Conservation (phyloP, 2,329 filamentous ascomycete species). For the Microdochium paspali region DNA sequence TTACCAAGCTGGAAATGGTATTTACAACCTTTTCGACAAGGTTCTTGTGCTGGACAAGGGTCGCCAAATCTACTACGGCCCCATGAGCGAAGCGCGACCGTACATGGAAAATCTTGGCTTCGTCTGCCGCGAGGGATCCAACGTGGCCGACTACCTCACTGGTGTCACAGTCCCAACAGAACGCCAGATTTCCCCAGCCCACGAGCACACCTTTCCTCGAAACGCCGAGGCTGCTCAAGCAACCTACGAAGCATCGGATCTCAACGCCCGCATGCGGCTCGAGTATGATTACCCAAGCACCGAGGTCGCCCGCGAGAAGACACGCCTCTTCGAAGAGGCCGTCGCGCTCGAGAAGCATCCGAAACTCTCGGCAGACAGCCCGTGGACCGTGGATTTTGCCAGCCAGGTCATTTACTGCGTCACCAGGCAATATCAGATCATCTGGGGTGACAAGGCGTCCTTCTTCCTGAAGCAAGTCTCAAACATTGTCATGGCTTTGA, state of each 20-base stretch:
- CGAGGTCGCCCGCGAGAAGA: not conserved
- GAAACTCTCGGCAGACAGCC: not conserved
- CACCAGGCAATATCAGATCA: slow-evolving; percentile 16
- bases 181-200: slow-evolving; percentile 43
- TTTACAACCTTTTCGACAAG: slow-evolving; percentile 63
- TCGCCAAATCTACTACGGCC: slow-evolving; percentile 56
- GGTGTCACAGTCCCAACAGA: slow-evolving; percentile 60
- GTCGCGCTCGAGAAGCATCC: not conserved
- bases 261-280: slow-evolving; percentile 29
- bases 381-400: slow-evolving; percentile 17
- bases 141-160: slow-evolving; percentile 57
- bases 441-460: slow-evolving; percentile 16
- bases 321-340: not conserved
- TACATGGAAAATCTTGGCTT: slow-evolving; percentile 61
- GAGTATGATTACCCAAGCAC: not conserved
- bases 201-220: slow-evolving; percentile 32
- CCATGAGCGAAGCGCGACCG: slow-evolving; percentile 44
- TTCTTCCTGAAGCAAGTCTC: slow-evolving; percentile 16
- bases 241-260: slow-evolving; percentile 23
- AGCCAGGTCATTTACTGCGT: slow-evolving; percentile 37
- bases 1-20: slow-evolving; percentile 62
- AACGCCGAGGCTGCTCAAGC: slow-evolving; percentile 31
- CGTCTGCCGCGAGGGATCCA: slow-evolving; percentile 50
- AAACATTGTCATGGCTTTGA: slow-evolving; percentile 17
- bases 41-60: slow-evolving; percentile 59